A percentile compares a stretch with the other conserved stretches of the same genome.
These are phyloP conservation scores for Paralagenidium karlingii DNA, from an alignment of 352 stramenopile genomes.

Conservation along the genomic window DNA sequence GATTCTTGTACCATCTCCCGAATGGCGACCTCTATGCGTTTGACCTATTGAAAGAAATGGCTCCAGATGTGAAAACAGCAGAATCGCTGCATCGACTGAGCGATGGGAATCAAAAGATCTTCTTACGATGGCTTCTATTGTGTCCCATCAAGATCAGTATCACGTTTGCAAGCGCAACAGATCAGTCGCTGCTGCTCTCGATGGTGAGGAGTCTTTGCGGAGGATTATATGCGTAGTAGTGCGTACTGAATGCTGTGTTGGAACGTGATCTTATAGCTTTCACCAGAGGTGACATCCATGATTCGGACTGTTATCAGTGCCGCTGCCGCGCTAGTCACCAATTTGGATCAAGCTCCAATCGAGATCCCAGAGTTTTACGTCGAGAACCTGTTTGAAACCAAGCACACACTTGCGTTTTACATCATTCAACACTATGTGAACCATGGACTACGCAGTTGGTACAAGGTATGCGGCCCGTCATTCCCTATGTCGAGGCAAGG, in stretches of 20 bases:
- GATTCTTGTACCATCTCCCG: slow-evolving; percentile 1
- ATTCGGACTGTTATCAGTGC: slow-evolving; percentile 73
- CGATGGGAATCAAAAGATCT: slow-evolving; percentile 53
- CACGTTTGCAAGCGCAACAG: slow-evolving; percentile 77
- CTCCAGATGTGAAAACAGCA: slow-evolving; percentile 9
- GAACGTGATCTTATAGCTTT: slow-evolving; percentile 33
- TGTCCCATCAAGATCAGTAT: slow-evolving; percentile 81
- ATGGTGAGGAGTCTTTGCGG: slow-evolving; percentile 18
- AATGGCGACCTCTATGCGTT: slow-evolving; percentile 21
- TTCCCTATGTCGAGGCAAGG: slow-evolving; percentile 1
- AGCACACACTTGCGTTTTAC: slow-evolving; percentile 73
- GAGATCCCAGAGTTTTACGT: slow-evolving; percentile 85
- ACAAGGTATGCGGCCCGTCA: slow-evolving; percentile 18
- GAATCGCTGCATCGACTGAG: slow-evolving; percentile 11
- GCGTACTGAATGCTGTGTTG: background rate
- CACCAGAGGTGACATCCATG: slow-evolving; percentile 65
- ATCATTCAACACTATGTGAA: slow-evolving; percentile 81
- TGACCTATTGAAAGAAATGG: slow-evolving; percentile 8
- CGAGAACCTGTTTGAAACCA: slow-evolving; percentile 80
- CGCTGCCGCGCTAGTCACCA: slow-evolving; percentile 66
- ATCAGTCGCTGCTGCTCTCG: slow-evolving; percentile 70
- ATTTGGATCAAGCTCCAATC: slow-evolving; percentile 78
- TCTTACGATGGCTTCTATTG: slow-evolving; percentile 65
- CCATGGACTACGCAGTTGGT: slow-evolving; percentile 72
- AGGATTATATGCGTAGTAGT: background rate